Evolutionary conservation across 2,329 filamentous ascomycete species (phyloP), one percentile per base, ranked within the genome.

Genomic region (Penicillium sp.): DNA sequence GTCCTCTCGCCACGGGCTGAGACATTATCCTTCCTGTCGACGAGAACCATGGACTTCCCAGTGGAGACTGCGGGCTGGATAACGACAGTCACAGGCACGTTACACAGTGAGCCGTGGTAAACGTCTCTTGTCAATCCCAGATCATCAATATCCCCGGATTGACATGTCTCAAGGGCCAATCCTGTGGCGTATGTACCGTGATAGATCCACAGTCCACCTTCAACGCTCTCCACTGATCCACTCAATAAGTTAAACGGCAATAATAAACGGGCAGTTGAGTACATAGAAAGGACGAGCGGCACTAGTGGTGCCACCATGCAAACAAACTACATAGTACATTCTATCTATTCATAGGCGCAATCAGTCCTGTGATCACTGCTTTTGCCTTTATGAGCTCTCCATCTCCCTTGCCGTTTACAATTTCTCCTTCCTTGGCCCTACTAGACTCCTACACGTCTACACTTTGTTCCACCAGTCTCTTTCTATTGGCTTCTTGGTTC

Each of bases 351-450:
- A 45, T 46, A 49, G 41, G 36, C 35, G 18, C 31, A 18, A 46
- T 44, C 52, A 54, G 45, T 47, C 48, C 47, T 42, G 53, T 54
- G 54, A 50, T 55, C 53, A 36, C 43, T 52, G 41, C 39, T 45
- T 53, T 46, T 51, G 14, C 19, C 28, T 50, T 41, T 50, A 49
- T 46, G 47, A 49, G 31, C 47, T 46, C 39, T 35, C 33, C 33
- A 38, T 28, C 34, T 28, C 39, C 47, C 45, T 49, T 49, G 41
- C 41, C 22, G 18, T n/a, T 18, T n/a, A 46, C 35, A 41, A 18
- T 48, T 39, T 41, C 13, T 41, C 36, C 33, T 46, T 41, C 19
- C 37, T 49, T 19, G 2, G 36, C 19, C 19, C 29, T 40, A n/a
- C 22, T 46, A 19, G 9, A 25, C 16, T 13, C 27, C 13, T 38